Evolutionary conservation across 345 rosid genomes (phyloP).

Genomic region (Noccaea caerulescens): DNA sequence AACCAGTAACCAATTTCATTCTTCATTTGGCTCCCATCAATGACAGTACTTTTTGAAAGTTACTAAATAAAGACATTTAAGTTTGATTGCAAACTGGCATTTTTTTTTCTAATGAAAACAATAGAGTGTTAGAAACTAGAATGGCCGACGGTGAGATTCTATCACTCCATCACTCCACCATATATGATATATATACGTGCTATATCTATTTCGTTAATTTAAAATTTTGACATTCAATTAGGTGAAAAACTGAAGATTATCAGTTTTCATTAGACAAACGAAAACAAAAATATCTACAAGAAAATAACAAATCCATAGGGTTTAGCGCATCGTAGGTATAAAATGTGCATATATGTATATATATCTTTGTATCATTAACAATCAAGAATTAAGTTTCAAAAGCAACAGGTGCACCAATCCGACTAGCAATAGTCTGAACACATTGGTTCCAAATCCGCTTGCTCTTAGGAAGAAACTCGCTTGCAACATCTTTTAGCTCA

Average conservation of each 20-base stretch:
- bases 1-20: too few species aligned
- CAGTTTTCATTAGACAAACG: not conserved
- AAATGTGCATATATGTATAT: not conserved
- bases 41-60: too few species aligned
- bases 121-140: too few species aligned
- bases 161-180: not conserved
- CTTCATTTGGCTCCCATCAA: too few species aligned
- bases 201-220: too few species aligned
- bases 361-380: not conserved
- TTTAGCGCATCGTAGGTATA: not conserved
- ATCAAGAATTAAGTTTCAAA: constrained; percentile 25
- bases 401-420: constrained; percentile 28
- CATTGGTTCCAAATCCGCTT: constrained; percentile 31
- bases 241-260: too few species aligned
- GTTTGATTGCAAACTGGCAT: too few species aligned
- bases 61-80: too few species aligned
- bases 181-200: too few species aligned
- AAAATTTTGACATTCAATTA: too few species aligned
- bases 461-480: constrained; percentile 22
- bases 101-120: too few species aligned
- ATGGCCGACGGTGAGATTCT: not conserved
- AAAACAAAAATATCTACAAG: not conserved
- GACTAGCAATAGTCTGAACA: constrained; percentile 16
- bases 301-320: not conserved
- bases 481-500: constrained; percentile 21